Percentiles rank a stretch among this genome's conserved stretches.
Conservation (phyloP, 169 alveolate species). For the Besnoitia besnoiti region DNA sequence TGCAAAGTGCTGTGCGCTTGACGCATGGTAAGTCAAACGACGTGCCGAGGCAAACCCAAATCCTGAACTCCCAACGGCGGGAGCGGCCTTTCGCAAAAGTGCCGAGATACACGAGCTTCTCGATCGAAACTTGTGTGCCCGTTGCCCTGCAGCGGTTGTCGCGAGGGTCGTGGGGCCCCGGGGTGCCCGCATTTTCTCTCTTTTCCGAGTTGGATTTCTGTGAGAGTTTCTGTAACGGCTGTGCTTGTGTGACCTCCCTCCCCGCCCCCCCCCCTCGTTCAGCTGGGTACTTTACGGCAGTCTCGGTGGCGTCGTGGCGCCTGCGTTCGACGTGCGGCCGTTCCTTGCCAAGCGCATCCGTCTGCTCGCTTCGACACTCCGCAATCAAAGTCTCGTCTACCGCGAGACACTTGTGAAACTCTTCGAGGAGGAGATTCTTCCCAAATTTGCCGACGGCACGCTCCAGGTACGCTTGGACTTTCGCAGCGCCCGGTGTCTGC, state of each 20-base stretch:
- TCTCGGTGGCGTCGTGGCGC: constrained; percentile 6
- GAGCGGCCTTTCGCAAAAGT: too few relatives aligned
- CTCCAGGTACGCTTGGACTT: constrained; percentile 13
- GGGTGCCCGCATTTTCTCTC: too few relatives aligned
- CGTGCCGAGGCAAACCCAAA: too few relatives aligned
- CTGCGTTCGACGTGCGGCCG: neutral
- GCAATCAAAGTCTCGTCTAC: neutral
- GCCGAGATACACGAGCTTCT: too few relatives aligned
- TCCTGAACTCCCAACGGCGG: too few relatives aligned
- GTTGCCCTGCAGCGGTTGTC: too few relatives aligned
- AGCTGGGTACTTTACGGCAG: constrained; percentile 50
- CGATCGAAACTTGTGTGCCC: too few relatives aligned
- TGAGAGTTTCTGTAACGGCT: neutral
- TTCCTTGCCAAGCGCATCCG: neutral
- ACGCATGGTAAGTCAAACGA: neutral
- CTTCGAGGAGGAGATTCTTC: neutral
- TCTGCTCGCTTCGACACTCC: constrained; percentile 8
- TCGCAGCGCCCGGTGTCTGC: too few relatives aligned
- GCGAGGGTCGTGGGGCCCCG: too few relatives aligned
- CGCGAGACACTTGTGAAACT: neutral
- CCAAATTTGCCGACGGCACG: constrained; percentile 17
- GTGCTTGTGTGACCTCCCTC: neutral
- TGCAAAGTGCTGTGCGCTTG: neutral
- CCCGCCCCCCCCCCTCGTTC: neutral
- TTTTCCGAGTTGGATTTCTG: too few relatives aligned